A percentile compares a stretch with the other conserved stretches of the same genome.
Evolutionary conservation across 192 early-diverging fungal genomes (phyloP).

Genomic region (Coemansia sp.): DNA sequence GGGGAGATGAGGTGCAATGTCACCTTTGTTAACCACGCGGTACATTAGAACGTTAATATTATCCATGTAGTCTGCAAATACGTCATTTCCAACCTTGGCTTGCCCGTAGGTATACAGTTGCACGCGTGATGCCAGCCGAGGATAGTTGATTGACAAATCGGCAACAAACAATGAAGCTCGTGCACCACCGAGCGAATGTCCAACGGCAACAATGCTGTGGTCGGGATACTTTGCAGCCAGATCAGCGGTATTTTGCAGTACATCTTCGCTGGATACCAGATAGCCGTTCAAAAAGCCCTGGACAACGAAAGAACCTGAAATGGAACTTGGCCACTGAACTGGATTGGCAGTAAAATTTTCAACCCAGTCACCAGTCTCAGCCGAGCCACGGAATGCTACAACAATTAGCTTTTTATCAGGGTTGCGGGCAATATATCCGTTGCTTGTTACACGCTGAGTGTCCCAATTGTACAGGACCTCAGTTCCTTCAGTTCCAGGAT

Average conservation of each 20-base stretch:
- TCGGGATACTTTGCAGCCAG: slow-evolving; percentile 28
- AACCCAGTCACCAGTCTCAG: slow-evolving; percentile 15
- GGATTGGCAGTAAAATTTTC: slow-evolving; percentile 9
- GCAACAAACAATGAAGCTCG: slow-evolving; percentile 41
- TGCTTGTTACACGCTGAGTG: slow-evolving; percentile 9
- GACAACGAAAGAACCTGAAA: neutral
- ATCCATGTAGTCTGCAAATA: slow-evolving; percentile 36
- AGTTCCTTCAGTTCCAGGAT: slow-evolving; percentile 23
- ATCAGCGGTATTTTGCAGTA: slow-evolving; percentile 3
- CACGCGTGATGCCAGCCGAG: slow-evolving; percentile 10
- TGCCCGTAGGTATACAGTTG: slow-evolving; percentile 41
- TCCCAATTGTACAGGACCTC: slow-evolving; percentile 28
- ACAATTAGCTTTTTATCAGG: slow-evolving; percentile 14
- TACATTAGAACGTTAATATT: slow-evolving; percentile 12
- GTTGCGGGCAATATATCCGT: slow-evolving; percentile 36
- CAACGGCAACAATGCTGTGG: slow-evolving; percentile 28
- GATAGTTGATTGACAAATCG: slow-evolving; percentile 16
- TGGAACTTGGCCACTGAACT: slow-evolving; percentile 13
- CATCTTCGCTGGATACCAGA: slow-evolving; percentile 6
- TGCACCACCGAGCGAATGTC: slow-evolving; percentile 47
- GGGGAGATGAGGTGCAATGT: slow-evolving; percentile 39
- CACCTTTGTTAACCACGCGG: slow-evolving; percentile 39
- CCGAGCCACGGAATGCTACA: slow-evolving; percentile 30
- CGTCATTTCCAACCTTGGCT: slow-evolving; percentile 35
- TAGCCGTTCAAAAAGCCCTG: slow-evolving; percentile 37